A percentile compares a stretch with the other conserved stretches of the same genome.
Conservation (phyloP, 805 yeast species). For the Pachysolen tannophilus region DNA sequence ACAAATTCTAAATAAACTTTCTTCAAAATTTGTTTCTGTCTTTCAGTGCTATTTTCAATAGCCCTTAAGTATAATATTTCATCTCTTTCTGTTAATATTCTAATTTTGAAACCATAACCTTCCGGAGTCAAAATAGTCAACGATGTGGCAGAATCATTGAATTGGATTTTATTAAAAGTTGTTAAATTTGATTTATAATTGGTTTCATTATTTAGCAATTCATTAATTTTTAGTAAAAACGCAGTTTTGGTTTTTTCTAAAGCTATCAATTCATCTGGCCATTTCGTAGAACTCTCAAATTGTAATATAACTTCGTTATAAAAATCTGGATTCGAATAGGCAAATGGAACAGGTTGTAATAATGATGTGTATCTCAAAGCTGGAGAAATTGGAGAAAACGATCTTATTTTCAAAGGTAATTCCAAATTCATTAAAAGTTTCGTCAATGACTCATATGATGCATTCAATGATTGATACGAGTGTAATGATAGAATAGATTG, state of each 20-base stretch:
- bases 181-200: slow-evolving; percentile 53
- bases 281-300: slow-evolving; percentile 81
- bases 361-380: slow-evolving; percentile 70
- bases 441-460: slow-evolving; percentile 44
- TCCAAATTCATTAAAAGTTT: slow-evolving; percentile 40
- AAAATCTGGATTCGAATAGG: slow-evolving; percentile 65
- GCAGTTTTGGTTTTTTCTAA: slow-evolving; percentile 89
- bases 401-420: slow-evolving; percentile 64
- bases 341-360: slow-evolving; percentile 76
- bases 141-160: slow-evolving; percentile 47
- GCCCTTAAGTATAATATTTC: slow-evolving; percentile 67
- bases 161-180: slow-evolving; percentile 60
- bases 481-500: slow-evolving; percentile 37
- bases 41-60: slow-evolving; percentile 55
- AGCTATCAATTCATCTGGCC: slow-evolving; percentile 92
- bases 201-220: slow-evolving; percentile 39
- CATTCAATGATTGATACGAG: slow-evolving; percentile 30
- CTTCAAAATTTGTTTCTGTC: slow-evolving; percentile 49
- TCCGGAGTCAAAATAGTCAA: slow-evolving; percentile 74
- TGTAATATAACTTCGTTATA: slow-evolving; percentile 77
- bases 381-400: slow-evolving; percentile 68
- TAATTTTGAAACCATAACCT: slow-evolving; percentile 78
- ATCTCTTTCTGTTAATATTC: slow-evolving; percentile 80
- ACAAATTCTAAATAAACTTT: slow-evolving; percentile 56
- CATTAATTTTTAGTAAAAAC: slow-evolving; percentile 61